Base-by-base conservation (phyloP, 2,329 filamentous ascomycete genomes). In the Stachybotrys chlorohalonatus region DNA sequence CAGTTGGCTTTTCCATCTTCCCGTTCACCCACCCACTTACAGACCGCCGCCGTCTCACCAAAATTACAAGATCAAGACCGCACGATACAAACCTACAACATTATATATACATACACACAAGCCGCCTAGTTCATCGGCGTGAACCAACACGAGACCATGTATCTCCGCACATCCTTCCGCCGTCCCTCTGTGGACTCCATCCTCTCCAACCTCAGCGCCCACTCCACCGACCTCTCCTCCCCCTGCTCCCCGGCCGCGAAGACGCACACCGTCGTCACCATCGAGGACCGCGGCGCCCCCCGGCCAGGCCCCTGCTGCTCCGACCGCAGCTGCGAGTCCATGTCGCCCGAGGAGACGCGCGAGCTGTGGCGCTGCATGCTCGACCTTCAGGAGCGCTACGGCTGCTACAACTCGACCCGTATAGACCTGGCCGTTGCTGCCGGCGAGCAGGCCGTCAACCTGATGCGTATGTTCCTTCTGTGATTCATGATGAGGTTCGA, bases 341-440 rank as follows among this genome's bases (percentile, higher is more conserved):
- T 73, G 66, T 67, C 60, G 30, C 60, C 62, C 30, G 69, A 73
- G 32, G 73, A 75, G 56, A 74, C 70, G 5, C 64, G 68, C 17
- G 69, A 72, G 42, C 62, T 79, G 3, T 79, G 76, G 76, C 63
- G 66, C 51, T 75, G 75, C 58, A 79, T 79, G 76, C 68, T 79
- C 2, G 70, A 73, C 51, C 66, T 79, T 8, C 76, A 79, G 62
- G 66, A 68, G 56, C 68, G 65, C 6, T 79, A 75, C 53, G 72
- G 72, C 6, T 79, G 76, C 64, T 79, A 79, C 58, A 76, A 73
- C 31, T 79, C 75, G 16, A 73, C 75, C 13, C 65, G 76, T 36
- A 77, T 79, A 62, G 73, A 75, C 51, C 67, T 77, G 47, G 76
- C 76, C 1, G 62, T 76, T 13, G 70, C 70, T 47, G 72, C 73